Evolutionary conservation across 768 basidiomycete genomes (phyloP).

Genomic region (Termitomyces sp.): DNA sequence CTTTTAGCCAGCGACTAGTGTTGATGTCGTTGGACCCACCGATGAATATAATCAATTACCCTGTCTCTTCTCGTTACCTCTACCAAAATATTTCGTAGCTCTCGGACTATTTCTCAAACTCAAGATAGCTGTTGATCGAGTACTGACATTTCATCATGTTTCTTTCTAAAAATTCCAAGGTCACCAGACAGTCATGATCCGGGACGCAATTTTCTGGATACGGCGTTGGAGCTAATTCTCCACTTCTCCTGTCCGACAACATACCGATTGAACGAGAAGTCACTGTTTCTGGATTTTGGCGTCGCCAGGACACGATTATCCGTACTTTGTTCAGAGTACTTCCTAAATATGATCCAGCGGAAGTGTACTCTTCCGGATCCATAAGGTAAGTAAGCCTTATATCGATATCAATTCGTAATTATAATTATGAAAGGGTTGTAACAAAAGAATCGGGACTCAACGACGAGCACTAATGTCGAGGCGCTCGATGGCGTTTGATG

Average conservation of each 20-base stretch:
- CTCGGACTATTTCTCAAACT: neutral
- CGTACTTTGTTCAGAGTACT: neutral
- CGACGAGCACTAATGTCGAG: neutral
- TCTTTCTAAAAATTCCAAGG: neutral
- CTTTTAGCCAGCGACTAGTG: no score
- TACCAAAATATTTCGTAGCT: neutral
- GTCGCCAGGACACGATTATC: neutral
- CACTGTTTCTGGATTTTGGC: neutral
- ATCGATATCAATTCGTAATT: neutral
- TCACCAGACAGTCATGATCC: conserved; percentile 1
- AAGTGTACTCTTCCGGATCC: neutral
- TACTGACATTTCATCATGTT: neutral
- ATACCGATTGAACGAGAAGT: neutral
- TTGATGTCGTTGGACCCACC: neutral
- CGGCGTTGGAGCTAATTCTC: neutral
- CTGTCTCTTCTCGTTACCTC: neutral
- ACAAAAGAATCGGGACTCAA: neutral
- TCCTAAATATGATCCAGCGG: neutral
- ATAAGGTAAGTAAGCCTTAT: neutral
- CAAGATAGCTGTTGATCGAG: neutral
- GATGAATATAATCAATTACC: no score
- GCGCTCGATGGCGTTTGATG: neutral
- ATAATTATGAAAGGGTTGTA: no score
- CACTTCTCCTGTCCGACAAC: neutral
- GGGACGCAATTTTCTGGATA: neutral